These are phyloP conservation scores for Trypethelium eluteriae DNA, from an alignment of 495 filamentous ascomycete species.

Conservation along the genomic window DNA sequence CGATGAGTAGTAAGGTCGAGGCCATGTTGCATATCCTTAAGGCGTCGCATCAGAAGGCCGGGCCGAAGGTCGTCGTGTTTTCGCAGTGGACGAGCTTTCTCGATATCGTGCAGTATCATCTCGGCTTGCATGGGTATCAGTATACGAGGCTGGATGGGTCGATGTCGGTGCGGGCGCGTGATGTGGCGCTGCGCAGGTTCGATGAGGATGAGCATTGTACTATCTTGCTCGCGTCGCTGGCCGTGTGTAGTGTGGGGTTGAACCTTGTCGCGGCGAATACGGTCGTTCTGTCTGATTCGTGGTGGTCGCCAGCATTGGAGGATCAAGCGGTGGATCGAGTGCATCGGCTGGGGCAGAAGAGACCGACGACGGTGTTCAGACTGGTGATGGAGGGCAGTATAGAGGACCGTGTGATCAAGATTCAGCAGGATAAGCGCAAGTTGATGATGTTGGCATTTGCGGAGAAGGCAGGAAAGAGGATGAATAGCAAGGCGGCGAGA, in stretches of 20 bases:
- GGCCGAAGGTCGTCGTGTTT: constrained; percentile 81
- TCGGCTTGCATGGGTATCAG: constrained; percentile 52
- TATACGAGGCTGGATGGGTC: constrained; percentile 78
- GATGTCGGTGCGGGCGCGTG: constrained; percentile 61
- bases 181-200: constrained; percentile 59
- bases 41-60: constrained; percentile 51
- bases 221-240: constrained; percentile 75
- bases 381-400: constrained; percentile 76
- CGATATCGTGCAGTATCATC: constrained; percentile 64
- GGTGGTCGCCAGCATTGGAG: constrained; percentile 93
- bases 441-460: constrained; percentile 61
- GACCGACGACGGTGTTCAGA: constrained; percentile 69
- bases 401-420: constrained; percentile 76
- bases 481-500: constrained; percentile 29
- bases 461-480: constrained; percentile 31
- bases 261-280: constrained; percentile 87
- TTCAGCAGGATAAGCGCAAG: constrained; percentile 74
- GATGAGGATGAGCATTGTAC: constrained; percentile 60
- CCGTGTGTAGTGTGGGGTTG: constrained; percentile 77
- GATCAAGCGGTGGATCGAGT: constrained; percentile 91
- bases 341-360: constrained; percentile 76
- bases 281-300: constrained; percentile 74
- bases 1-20: constrained; percentile 77
- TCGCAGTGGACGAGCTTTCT: constrained; percentile 92
- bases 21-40: constrained; percentile 70